phyloP scores from a whole-genome alignment of 2,329 filamentous ascomycete species.

The Dactylellina drechsleri region DNA sequence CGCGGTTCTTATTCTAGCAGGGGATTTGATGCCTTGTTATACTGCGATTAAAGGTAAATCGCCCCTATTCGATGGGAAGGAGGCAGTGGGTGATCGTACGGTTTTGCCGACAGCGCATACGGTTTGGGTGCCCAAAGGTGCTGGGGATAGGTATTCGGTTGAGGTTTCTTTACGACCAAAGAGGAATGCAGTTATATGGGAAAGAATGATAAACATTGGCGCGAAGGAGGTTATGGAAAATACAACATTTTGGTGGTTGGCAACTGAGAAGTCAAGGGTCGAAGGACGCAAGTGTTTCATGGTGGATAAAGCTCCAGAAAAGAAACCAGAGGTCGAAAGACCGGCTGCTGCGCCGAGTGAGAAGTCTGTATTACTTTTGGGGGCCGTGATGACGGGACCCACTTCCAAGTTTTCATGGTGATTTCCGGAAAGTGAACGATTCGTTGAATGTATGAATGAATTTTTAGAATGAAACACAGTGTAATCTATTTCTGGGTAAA shows the following conservation, averaged over 20 bases:
- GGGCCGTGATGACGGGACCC: neutral
- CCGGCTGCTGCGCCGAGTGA: neutral
- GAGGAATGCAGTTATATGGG: slow-evolving; percentile 24
- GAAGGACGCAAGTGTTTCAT: slow-evolving; percentile 43
- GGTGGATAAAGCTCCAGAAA: neutral
- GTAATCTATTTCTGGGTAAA: too few species aligned
- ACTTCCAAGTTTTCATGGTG: slow-evolving; percentile 5
- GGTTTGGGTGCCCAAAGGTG: slow-evolving; percentile 25
- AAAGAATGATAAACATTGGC: slow-evolving; percentile 1
- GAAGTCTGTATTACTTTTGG: neutral
- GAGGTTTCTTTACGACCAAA: slow-evolving; percentile 39
- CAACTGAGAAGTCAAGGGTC: slow-evolving; percentile 31
- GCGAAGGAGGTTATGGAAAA: slow-evolving; percentile 24
- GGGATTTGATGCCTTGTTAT: slow-evolving; percentile 39
- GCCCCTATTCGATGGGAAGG: slow-evolving; percentile 18
- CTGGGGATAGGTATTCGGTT: slow-evolving; percentile 34
- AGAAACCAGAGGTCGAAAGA: neutral
- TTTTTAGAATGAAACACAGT: too few species aligned
- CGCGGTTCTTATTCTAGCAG: slow-evolving; percentile 31
- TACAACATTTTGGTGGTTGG: slow-evolving; percentile 39
- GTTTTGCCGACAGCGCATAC: slow-evolving; percentile 45
- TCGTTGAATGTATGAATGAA: too few species aligned
- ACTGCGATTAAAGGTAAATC: slow-evolving; percentile 18
- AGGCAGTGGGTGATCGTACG: slow-evolving; percentile 19
- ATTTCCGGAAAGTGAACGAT: neutral